Evolutionary conservation across 768 basidiomycete genomes (phyloP).

Genomic region (Leucosporidium scottii): DNA sequence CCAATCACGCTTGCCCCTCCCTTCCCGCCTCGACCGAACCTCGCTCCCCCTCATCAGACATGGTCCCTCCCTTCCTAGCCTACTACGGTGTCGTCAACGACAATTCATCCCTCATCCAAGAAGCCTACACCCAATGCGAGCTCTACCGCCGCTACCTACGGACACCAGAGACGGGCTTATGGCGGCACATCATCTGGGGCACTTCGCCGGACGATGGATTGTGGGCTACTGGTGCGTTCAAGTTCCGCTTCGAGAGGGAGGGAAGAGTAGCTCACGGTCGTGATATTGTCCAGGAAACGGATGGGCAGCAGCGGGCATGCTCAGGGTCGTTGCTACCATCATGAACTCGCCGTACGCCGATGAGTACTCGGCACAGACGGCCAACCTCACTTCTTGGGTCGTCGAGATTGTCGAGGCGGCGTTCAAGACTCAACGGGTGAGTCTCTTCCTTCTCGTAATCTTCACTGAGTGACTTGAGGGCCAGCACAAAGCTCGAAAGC

Average conservation of each 20-base stretch:
- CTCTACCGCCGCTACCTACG: constrained; percentile 63
- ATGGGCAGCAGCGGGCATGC: constrained; percentile 84
- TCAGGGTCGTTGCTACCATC: constrained; percentile 71
- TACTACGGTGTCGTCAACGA: constrained; percentile 60
- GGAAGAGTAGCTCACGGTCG: too few species aligned
- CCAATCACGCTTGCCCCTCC: too few species aligned
- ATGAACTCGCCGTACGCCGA: constrained; percentile 51
- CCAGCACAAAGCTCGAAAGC: not conserved
- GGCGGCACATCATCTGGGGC: constrained; percentile 69
- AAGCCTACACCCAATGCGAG: constrained; percentile 63
- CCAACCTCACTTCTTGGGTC: constrained; percentile 38
- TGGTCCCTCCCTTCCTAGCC: constrained; percentile 81
- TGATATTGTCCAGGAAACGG: constrained; percentile 59
- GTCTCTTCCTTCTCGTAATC: not conserved
- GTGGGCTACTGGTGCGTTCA: constrained; percentile 51
- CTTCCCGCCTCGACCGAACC: not conserved
- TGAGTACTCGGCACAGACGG: constrained; percentile 33
- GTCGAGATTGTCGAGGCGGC: constrained; percentile 34
- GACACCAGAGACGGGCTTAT: constrained; percentile 51
- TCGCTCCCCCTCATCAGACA: constrained; percentile 42
- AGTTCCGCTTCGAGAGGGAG: too few species aligned
- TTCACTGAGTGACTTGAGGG: too few species aligned
- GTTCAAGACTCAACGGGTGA: constrained; percentile 17
- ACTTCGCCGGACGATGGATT: constrained; percentile 56
- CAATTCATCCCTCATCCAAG: constrained; percentile 56